These are phyloP conservation scores for Trypanosoma cruzi DNA, from an alignment of 208 protist genomes.

Conservation along the genomic window DNA sequence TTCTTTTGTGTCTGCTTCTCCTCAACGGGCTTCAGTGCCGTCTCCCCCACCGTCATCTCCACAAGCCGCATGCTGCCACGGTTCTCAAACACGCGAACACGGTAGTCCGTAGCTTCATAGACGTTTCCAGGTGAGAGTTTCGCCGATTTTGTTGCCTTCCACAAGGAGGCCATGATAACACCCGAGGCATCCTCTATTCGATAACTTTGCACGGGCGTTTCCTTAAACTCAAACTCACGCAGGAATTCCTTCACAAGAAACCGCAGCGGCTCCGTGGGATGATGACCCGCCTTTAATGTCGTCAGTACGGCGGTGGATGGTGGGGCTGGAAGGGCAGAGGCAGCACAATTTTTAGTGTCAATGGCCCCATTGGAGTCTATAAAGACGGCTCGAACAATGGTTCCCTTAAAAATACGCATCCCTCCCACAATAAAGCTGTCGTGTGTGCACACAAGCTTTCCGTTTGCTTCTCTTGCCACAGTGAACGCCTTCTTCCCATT, in stretches of 20 bases:
- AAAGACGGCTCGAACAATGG: conserved; percentile 64
- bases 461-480: conserved; percentile 60
- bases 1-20: neutral
- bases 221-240: conserved; percentile 65
- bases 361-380: conserved; percentile 41
- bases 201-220: conserved; percentile 75
- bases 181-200: conserved; percentile 75
- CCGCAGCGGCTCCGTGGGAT: conserved; percentile 32
- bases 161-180: conserved; percentile 65
- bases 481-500: conserved; percentile 14
- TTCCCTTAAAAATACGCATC: conserved; percentile 74
- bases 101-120: conserved; percentile 54
- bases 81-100: conserved; percentile 59
- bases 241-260: conserved; percentile 67
- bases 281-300: conserved; percentile 14
- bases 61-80: conserved; percentile 65
- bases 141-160: conserved; percentile 32
- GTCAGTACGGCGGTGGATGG: conserved; percentile 12
- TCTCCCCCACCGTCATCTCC: conserved; percentile 45
- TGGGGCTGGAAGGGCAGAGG: neutral
- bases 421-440: conserved; percentile 50
- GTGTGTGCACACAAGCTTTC: conserved; percentile 70
- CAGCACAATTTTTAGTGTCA: neutral
- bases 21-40: conserved; percentile 3
- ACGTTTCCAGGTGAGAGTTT: conserved; percentile 41